Evolutionary conservation across 306 rosid genomes (phyloP), one percentile per base, ranked within the genome.

Genomic region (Crotalaria pallida): DNA sequence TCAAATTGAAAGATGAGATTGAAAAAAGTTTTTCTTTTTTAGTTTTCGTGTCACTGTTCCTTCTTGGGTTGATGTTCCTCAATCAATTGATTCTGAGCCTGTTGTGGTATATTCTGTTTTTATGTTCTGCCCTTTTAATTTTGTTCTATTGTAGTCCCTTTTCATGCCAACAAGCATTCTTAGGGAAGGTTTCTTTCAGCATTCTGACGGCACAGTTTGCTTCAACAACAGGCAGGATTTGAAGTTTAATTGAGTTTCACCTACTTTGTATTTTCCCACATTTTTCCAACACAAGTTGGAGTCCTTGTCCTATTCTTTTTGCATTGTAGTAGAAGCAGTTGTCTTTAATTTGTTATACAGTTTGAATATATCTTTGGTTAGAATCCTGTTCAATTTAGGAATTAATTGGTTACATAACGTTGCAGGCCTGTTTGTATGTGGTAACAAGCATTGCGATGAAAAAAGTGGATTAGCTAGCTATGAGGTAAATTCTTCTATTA

Each of bases 381-480:
- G 12, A 26, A 48, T 72, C 72, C 59, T 70, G 10, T 45, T 75
- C 40, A 65, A 60, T 58, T 59, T 77, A 70, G 52, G 52, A 58
- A 45, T 60, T 77, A 68, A 71, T 77, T 58, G 59, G 43, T 61
- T 73, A 60, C 8, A 12, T 31, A 58, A 82, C 76, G 73, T 81
- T 79, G 72, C 94, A 90, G 98, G 98, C 74, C 98, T 90, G 83
- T 85, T 87, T 75, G 72, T 85, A 61, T 90, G 98, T 47, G 97
- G 97, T 36, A 90, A 87, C 86, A 88, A 85, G 78, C 92, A 88
- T 78, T 93, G 98, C 26, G 61, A 88, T 67, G 87, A 78, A 71
- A 93, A 84, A 74, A 86, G 76, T 69, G 86, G 81, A 72, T 85
- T 93, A 65, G 85, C 97, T 53, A 93, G 97, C 88, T 93, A 88